Conservation (phyloP, 2,329 filamentous ascomycete species). For the Coleophoma crateriformis region DNA sequence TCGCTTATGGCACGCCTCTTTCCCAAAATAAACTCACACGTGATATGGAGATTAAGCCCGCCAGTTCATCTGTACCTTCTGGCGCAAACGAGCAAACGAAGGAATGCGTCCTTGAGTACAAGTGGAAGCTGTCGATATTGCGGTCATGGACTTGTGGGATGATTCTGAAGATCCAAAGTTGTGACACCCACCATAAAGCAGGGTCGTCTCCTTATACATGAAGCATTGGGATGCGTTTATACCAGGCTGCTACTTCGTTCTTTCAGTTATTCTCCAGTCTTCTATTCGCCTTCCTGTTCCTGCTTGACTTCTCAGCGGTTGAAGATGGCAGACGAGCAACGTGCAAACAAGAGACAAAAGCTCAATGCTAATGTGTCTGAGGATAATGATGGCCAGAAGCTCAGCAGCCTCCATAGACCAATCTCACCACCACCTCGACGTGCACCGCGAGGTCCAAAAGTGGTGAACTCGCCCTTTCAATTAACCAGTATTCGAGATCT, state of each 20-base stretch:
- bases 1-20: not conserved
- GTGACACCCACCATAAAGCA: too few species aligned
- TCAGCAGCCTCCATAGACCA: constrained; percentile 13
- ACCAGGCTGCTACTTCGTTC: not conserved
- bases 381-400: constrained; percentile 3
- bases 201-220: too few species aligned
- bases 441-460: constrained; percentile 4
- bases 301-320: not conserved
- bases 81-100: not conserved
- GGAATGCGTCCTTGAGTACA: too few species aligned
- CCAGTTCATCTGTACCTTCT: not conserved
- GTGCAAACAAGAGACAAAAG: constrained; percentile 19
- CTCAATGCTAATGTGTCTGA: constrained; percentile 9
- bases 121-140: too few species aligned
- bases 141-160: too few species aligned
- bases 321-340: constrained; percentile 17
- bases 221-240: not conserved
- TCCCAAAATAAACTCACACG: not conserved
- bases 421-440: constrained; percentile 22
- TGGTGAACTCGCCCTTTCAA: constrained; percentile 46
- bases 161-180: too few species aligned
- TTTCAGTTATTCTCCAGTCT: not conserved
- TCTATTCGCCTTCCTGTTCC: too few species aligned
- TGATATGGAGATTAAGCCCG: not conserved
- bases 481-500: constrained; percentile 53